Conservation (phyloP, 2,329 filamentous ascomycete species). For the Cryphonectria radicalis region DNA sequence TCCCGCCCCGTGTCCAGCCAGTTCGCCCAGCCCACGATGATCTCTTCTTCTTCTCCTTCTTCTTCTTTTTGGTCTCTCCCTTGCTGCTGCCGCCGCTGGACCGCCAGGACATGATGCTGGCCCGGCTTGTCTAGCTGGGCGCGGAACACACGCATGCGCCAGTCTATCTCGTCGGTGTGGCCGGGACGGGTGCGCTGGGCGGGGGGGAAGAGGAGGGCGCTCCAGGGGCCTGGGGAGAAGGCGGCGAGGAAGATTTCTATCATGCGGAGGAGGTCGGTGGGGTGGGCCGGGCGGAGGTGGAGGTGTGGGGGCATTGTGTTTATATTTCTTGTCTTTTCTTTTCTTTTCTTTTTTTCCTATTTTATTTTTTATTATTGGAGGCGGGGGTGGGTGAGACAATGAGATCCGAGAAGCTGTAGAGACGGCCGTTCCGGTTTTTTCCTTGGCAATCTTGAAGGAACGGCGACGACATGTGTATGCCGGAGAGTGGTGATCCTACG, state of each 20-base stretch:
- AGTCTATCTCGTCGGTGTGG: conserved; percentile 12
- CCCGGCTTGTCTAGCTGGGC: not conserved
- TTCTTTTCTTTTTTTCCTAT: no score
- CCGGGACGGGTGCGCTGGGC: conserved; percentile 9
- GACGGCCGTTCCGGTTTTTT: not conserved
- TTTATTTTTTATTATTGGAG: no score
- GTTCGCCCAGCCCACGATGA: conserved; percentile 23
- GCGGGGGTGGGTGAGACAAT: not conserved
- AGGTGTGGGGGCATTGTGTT: not conserved
- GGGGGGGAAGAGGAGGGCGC: conserved; percentile 13
- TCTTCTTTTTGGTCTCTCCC: not conserved
- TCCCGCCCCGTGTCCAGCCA: conserved; percentile 15
- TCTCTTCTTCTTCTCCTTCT: not conserved
- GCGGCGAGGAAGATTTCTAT: conserved; percentile 10
- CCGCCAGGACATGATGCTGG: conserved; percentile 6
- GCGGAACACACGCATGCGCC: conserved; percentile 14
- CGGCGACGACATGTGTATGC: not conserved
- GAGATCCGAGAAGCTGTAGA: not conserved
- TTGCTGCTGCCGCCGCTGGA: not conserved
- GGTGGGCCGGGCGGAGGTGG: conserved; percentile 14
- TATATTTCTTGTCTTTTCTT: not conserved
- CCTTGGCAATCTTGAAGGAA: no score
- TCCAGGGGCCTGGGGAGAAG: conserved; percentile 20
- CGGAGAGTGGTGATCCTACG: not conserved
- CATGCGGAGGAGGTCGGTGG: conserved; percentile 17